Percentiles rank a stretch among this genome's conserved stretches.
Conservation (phyloP, 371 early-diverging fungal genomes). For the Lichtheimia ramosa region DNA sequence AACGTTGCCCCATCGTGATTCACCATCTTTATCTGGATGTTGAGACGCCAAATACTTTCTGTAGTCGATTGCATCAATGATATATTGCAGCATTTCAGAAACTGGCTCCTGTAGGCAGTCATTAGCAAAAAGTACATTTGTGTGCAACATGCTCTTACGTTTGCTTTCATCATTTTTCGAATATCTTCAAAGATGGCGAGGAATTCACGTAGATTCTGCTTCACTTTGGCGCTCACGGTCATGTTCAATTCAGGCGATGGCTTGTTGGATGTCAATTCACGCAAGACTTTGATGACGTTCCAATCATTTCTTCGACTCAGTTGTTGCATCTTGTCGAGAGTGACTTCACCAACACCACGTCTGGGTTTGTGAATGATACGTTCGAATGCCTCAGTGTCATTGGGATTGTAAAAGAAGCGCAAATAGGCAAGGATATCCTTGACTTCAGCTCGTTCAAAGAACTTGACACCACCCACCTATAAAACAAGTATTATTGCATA, state of each 20-base stretch:
- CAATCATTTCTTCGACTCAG: conserved; percentile 3
- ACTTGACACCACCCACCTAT: conserved; percentile 40
- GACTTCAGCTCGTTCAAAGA: conserved; percentile 49
- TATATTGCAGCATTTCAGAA: conserved; percentile 17
- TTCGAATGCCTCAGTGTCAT: conserved; percentile 41
- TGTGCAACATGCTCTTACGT: conserved; percentile 8
- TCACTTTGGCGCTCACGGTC: neutral
- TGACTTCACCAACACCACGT: conserved; percentile 48
- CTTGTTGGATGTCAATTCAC: neutral
- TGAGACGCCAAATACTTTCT: conserved; percentile 20
- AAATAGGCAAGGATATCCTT: conserved; percentile 47
- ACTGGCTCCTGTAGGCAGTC: conserved; percentile 12
- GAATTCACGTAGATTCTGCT: conserved; percentile 8
- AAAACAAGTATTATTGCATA: neutral
- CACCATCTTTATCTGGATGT: conserved; percentile 15
- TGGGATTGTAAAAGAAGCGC: conserved; percentile 44
- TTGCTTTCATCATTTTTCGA: conserved; percentile 13
- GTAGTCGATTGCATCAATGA: conserved; percentile 24
- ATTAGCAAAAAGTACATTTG: neutral
- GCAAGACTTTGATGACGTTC: conserved; percentile 8
- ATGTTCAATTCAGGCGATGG: neutral
- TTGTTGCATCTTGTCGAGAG: conserved; percentile 22
- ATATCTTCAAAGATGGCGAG: conserved; percentile 5
- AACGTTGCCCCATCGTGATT: conserved; percentile 33
- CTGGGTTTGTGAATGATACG: conserved; percentile 49